Base-by-base conservation (phyloP, 495 filamentous ascomycete genomes). In the Aspergillus panamensis region DNA sequence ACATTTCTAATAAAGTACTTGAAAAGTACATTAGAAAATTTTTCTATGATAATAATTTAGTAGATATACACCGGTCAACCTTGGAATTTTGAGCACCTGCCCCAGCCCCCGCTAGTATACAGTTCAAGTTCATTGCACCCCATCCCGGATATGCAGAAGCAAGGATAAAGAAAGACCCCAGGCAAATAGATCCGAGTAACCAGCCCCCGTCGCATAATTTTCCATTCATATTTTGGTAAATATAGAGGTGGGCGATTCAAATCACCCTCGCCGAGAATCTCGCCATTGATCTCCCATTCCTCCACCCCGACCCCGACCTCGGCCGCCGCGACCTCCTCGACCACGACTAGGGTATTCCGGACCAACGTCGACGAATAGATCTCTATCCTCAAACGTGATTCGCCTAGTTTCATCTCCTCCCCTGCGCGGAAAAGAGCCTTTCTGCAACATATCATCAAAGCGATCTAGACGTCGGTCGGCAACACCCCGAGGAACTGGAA, bases 321-420 rank as follows among this genome's bases (percentile, higher is more conserved):
- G 58, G n/a, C 75, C 63, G 40, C 74, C 68, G 39, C 69, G 51
- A 48, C 59, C 61, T 17, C 72, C 69, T 21, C 71, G 62, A 13
- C 54, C 30, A 50, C 73, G 67, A 47, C 67, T 60, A 7, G 70
- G 59, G 61, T 84, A 84, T 67, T 96, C 91, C 6, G 81, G 80
- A 3, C 91, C 92, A 58, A 82, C 74, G 70, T 96, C 90, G 47
- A 95, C 87, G 45, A 96, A 79, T 0, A 69, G 44, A 58, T 86
- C 82, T 1, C 78, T 81, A 54, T 88, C 78, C 73, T 95, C 89
- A 64, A 96, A 96, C 0, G 84, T 87, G 68, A 88, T 93, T 31
- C 89, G 78, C 49, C 87, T 82, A 69, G 85, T 84, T 21, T 90
- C 83, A 42, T 84, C 83, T 37, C 83, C 84, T 29, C 83, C 73